Conservation (phyloP, 495 filamentous ascomycete genomes). For the Pyrenopolyporus hunteri region DNA sequence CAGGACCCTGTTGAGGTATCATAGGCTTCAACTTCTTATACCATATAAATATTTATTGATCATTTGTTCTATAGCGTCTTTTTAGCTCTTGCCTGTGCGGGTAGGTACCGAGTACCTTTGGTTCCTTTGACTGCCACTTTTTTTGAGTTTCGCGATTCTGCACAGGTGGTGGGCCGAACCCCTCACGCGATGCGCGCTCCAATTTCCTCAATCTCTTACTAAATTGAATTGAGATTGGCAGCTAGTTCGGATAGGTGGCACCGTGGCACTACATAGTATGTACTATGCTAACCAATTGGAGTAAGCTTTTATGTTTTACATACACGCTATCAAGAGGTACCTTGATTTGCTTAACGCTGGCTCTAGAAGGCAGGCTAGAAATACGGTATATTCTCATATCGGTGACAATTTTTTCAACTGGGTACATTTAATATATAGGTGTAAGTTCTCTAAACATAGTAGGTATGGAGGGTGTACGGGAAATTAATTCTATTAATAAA, state of each 20-base stretch:
- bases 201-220: constrained; percentile 22
- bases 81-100: background rate
- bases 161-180: constrained; percentile 23
- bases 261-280: no score
- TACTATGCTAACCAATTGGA: no score
- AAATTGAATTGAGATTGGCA: constrained; percentile 19
- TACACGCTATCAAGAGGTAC: no score
- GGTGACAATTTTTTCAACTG: no score
- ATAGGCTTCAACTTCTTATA: background rate
- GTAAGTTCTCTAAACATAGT: no score
- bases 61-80: background rate
- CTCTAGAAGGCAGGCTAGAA: no score
- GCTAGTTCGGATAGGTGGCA: constrained; percentile 1
- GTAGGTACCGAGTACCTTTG: background rate
- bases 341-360: no score
- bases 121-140: constrained; percentile 13
- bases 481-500: no score
- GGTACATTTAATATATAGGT: no score
- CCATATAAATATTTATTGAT: background rate
- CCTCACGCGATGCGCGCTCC: constrained; percentile 32
- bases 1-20: background rate
- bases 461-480: no score
- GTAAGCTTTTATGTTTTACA: no score
- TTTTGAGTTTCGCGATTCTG: constrained; percentile 32
- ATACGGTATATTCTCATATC: no score